Evolutionary conservation across 208 protist genomes (phyloP).

Genomic region (Leishmania lainsoni): DNA sequence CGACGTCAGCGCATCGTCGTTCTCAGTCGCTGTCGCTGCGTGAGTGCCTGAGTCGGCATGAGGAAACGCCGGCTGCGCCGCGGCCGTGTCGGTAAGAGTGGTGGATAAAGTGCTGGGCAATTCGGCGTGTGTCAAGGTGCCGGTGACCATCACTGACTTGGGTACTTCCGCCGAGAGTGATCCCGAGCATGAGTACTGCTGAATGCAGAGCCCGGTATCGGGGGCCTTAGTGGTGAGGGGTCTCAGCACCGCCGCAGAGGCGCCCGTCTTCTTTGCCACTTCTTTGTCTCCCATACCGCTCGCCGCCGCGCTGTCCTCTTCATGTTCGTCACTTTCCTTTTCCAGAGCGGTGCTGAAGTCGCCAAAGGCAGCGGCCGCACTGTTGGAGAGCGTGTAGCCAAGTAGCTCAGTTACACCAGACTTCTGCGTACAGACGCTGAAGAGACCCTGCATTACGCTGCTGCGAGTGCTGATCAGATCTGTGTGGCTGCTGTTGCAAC

Average conservation of each 20-base stretch:
- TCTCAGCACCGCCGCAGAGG: too few species aligned
- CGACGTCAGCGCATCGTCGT: too few species aligned
- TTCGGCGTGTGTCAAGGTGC: background rate
- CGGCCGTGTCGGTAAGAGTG: background rate
- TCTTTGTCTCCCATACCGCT: background rate
- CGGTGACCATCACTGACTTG: conserved; percentile 9
- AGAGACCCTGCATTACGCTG: conserved; percentile 18
- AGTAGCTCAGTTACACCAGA: conserved; percentile 34
- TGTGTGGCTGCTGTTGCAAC: background rate
- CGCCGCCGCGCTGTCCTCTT: background rate
- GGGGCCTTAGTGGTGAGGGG: background rate
- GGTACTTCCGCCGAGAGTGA: background rate
- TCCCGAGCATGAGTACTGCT: background rate
- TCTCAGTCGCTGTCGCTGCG: too few species aligned
- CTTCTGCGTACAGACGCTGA: conserved; percentile 34
- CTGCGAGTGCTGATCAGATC: conserved; percentile 18
- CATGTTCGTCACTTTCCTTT: conserved; percentile 22
- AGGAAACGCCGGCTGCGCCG: background rate
- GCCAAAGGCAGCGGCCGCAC: conserved; percentile 29
- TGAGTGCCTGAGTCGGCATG: too few species aligned
- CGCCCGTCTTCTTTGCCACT: background rate
- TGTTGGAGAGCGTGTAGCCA: conserved; percentile 34
- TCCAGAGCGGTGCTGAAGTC: conserved; percentile 37
- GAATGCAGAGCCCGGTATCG: background rate
- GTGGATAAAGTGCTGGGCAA: background rate